phyloP scores from a whole-genome alignment of 768 basidiomycete species.

The Tricholoma sp. region DNA sequence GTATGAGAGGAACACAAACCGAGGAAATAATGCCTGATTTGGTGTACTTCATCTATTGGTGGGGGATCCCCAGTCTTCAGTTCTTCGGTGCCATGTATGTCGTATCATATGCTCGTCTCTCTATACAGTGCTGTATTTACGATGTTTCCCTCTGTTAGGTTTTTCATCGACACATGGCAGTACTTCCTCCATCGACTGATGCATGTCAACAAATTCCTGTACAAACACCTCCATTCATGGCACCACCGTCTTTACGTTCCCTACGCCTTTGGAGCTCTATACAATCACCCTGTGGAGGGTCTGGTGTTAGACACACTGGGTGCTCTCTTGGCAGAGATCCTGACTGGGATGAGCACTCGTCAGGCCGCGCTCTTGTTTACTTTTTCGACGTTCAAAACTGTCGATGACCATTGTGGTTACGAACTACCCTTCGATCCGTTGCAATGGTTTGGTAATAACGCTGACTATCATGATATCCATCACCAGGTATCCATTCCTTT shows the following conservation, averaged over 20 bases:
- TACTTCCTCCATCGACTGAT: conserved; percentile 92
- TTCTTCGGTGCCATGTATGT: conserved; percentile 81
- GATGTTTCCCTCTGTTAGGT: conserved; percentile 40
- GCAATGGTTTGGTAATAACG: conserved; percentile 85
- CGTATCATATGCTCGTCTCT: not conserved
- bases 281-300: conserved; percentile 96
- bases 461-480: conserved; percentile 97
- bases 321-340: conserved; percentile 66
- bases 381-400: conserved; percentile 85
- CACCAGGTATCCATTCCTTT: conserved; percentile 68
- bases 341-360: conserved; percentile 66
- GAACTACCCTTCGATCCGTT: conserved; percentile 86
- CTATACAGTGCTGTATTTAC: not conserved
- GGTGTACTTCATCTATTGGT: conserved; percentile 83
- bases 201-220: conserved; percentile 88
- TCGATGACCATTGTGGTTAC: conserved; percentile 95
- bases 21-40: conserved; percentile 33
- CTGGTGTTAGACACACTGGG: conserved; percentile 85
- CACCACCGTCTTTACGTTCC: conserved; percentile 97
- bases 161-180: conserved; percentile 96
- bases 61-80: conserved; percentile 75
- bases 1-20: conserved; percentile 39
- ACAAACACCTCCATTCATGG: conserved; percentile 86
- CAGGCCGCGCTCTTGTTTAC: conserved; percentile 83
- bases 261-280: conserved; percentile 93